Evolutionary conservation across 2,329 filamentous ascomycete species (phyloP).

Genomic region (Penicillium sp.): DNA sequence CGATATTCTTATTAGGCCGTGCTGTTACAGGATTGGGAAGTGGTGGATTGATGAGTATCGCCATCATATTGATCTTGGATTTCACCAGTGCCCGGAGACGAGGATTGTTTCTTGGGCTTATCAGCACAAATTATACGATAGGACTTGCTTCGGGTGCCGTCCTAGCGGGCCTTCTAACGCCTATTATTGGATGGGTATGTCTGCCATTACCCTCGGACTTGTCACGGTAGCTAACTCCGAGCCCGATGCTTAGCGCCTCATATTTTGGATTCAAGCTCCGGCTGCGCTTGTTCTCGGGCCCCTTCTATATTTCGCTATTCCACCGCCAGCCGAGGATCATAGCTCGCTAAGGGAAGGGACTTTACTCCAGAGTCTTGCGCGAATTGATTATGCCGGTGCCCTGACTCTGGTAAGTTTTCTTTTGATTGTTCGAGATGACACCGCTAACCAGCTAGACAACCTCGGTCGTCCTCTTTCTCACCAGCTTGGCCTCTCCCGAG

Average conservation of each 20-base stretch:
- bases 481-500: constrained; percentile 64
- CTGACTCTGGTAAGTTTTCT: constrained; percentile 56
- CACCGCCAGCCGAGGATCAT: constrained; percentile 41
- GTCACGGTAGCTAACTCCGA: neutral
- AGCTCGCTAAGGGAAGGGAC: constrained; percentile 38
- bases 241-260: constrained; percentile 53
- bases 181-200: constrained; percentile 67
- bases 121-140: constrained; percentile 71
- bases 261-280: constrained; percentile 73
- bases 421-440: neutral
- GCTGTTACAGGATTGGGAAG: constrained; percentile 67
- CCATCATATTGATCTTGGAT: constrained; percentile 75
- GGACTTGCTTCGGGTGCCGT: constrained; percentile 72
- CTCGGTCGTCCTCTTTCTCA: constrained; percentile 70
- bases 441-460: constrained; percentile 41
- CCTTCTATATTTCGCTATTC: constrained; percentile 65
- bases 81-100: constrained; percentile 65
- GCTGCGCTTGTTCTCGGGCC: constrained; percentile 61
- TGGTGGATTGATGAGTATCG: constrained; percentile 70
- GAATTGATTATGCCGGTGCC: constrained; percentile 75
- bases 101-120: constrained; percentile 70
- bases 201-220: neutral
- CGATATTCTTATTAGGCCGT: constrained; percentile 67
- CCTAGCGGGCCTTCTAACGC: constrained; percentile 65
- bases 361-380: constrained; percentile 56